Base-by-base conservation (phyloP, 2,329 filamentous ascomycete genomes). In the Aspergillus spinulosporus region DNA sequence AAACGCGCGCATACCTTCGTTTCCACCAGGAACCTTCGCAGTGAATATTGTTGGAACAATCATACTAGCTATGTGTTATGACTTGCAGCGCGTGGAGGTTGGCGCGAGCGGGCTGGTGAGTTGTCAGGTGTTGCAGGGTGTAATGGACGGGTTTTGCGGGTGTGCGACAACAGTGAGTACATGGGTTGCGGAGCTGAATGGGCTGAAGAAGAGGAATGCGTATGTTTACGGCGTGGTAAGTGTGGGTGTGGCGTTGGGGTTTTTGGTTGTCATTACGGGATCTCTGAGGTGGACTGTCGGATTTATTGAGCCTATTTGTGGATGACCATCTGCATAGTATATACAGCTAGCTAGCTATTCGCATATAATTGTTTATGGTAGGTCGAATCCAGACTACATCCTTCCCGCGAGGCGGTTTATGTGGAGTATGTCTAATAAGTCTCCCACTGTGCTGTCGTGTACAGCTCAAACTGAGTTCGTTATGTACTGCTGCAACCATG, bases 1-100 rank as follows among this genome's bases (percentile, higher is more conserved):
- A n/a, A 97, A 97, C 65, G 77, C 82, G 0, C 78, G 84, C 15
- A 63, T 85, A 0, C 72, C 84, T 0, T 76, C 81, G 0, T 97
- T 97, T 63, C 93, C 93, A 0, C 72, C 96, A 0, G 93, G 93
- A 2, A 97, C 93, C 0, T 96, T 97, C 65, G 75, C 78, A 0
- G 90, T 88, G 29, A 97, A 97, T 66, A 78, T 95, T 3, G 70
- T 88, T 11, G 93, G 92, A 3, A 92, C 90, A 0, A 82, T 82
- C 0, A 73, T 96, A 12, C 72, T 95, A 49, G 92, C 84, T 9
- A 87, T 91, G 81, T 83, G 85, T 31, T 96, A 84, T 77, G 89
- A 95, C 67, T 75, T 96, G 49, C 89, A 91, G 61, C 91, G 90
- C 66, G 78, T 84, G 0, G 57, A 77, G 1, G 64, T 71, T 5